Base-by-base conservation (phyloP, 495 filamentous ascomycete species). In the Penicillium alfredii region DNA sequence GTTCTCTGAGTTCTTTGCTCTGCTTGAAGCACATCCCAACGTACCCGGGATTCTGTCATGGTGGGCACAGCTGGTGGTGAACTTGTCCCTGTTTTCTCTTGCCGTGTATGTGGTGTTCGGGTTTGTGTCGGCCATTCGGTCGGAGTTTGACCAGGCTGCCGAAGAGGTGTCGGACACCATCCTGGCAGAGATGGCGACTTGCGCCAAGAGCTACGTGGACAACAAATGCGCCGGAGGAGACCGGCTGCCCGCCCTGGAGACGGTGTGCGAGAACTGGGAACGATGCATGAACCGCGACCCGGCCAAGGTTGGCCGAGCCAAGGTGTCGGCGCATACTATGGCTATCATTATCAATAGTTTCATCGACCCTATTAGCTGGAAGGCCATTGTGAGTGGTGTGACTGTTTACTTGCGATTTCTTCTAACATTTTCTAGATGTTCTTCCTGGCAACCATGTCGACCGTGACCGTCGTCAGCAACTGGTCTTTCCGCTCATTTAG, bases 21-120 rank as follows among this genome's bases (percentile, higher is more conserved):
- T 80, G 33, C 63, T 94, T 41, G 84, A 84, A 44, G 73, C 74
- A 25, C 85, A 95, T 53, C 89, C 88, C 0, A 76, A 81, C 45
- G 76, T 94, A n/a, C 92, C 92, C 4, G 74, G 80, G 35, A 84
- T 94, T 33, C 66, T 96, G 13, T 88, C 87, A 17, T 83, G 77
- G 58, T 98, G 89, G 74, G 64, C 87, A 8, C 85, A 90, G 44
- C 69, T 96, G 25, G 58, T 74, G 6, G 79, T 94, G 51, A 96
- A 95, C 53, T 42, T 85, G 41, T 71, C 83, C 42, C 64, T 94
- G 4, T 73, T 86, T 7, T 63, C 72, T 25, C 60, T 78, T 7
- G 67, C 78, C 7, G 67, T 90, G 12, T 89, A 81, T 55, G 65
- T 82, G n/a, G 63, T 88, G 20, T 86, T 79, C 49, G 68, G 69